Conservation (phyloP, 169 alveolate genomes). For the Eimeria praecox region DNA sequence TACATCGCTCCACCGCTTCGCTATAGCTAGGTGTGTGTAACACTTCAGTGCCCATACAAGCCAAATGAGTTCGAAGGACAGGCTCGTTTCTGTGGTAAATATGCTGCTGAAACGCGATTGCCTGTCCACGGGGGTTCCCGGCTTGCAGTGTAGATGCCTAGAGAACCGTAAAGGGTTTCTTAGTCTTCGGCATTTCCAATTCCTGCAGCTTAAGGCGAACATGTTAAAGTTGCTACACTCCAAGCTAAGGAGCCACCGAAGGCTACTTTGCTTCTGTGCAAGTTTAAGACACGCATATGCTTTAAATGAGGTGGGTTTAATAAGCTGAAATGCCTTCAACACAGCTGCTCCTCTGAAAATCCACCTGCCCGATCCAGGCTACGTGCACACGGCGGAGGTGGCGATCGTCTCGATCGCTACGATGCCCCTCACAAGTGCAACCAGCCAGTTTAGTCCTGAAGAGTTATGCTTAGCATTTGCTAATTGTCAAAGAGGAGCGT, state of each 20-base stretch:
- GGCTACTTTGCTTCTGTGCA: not conserved
- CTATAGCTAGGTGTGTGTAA: not conserved
- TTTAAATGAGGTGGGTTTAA: not conserved
- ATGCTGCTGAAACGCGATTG: not conserved
- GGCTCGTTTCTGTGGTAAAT: not conserved
- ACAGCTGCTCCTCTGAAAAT: not conserved
- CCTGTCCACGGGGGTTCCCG: not conserved
- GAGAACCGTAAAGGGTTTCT: not conserved
- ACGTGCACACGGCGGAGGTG: not conserved
- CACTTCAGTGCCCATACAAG: not conserved
- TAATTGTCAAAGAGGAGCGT: not conserved
- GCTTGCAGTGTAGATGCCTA: not conserved
- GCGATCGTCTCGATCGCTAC: not conserved
- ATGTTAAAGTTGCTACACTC: not conserved
- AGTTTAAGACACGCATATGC: not conserved
- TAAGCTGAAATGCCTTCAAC: not conserved
- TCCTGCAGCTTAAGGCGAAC: not conserved
- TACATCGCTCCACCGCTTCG: not conserved
- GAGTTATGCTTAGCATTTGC: not conserved
- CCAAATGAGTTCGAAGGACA: not conserved
- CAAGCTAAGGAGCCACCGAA: not conserved
- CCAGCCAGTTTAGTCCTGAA: not conserved
- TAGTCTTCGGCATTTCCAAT: not conserved
- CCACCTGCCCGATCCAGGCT: not conserved
- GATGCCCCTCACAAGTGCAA: not conserved